Evolutionary conservation across 345 rosid species (phyloP).

Genomic region (Hypericum androsaemum): DNA sequence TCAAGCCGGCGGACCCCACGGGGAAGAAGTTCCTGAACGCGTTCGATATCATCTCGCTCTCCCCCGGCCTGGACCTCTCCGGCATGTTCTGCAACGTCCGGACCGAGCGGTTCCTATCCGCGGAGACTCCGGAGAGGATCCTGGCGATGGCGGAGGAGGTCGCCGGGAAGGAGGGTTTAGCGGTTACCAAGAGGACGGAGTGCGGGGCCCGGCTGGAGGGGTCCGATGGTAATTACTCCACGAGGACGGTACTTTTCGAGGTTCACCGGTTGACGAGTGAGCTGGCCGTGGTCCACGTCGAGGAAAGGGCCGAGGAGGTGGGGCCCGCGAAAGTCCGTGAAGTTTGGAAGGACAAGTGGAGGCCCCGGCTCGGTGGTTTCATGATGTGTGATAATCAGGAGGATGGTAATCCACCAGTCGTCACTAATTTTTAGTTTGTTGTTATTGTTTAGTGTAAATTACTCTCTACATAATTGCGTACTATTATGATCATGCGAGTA

Average conservation of each 20-base stretch:
- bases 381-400: not conserved
- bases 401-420: too few relatives aligned
- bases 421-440: too few relatives aligned
- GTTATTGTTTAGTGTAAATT: too few relatives aligned
- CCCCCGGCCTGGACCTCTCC: conserved; percentile 44
- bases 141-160: conserved; percentile 37
- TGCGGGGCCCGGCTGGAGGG: conserved; percentile 48
- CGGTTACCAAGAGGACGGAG: conserved; percentile 22
- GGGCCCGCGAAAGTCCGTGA: conserved; percentile 17
- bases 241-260: conserved; percentile 22
- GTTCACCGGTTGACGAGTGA: conserved; percentile 48
- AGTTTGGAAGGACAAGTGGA: conserved; percentile 40
- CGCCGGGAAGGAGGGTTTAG: conserved; percentile 23
- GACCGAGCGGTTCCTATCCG: conserved; percentile 50
- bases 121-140: conserved; percentile 33
- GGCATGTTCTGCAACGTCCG: conserved; percentile 34
- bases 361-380: conserved; percentile 34
- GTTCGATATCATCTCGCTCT: conserved; percentile 54
- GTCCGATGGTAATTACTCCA: conserved; percentile 31
- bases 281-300: conserved; percentile 51
- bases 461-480: too few relatives aligned
- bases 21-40: conserved; percentile 40
- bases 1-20: conserved; percentile 19
- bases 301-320: conserved; percentile 23
- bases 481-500: too few relatives aligned